phyloP scores from a whole-genome alignment of 805 yeast species.

The Spathaspora sp. region DNA sequence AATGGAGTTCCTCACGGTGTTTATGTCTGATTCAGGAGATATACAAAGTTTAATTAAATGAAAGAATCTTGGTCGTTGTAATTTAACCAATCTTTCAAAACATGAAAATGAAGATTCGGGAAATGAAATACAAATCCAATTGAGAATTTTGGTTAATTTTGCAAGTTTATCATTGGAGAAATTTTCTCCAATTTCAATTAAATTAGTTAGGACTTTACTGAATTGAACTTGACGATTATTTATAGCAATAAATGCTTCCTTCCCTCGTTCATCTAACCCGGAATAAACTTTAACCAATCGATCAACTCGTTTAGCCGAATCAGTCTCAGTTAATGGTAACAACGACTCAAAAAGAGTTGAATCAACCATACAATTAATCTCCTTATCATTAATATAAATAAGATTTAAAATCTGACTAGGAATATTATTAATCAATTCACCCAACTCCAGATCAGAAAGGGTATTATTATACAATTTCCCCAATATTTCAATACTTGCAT shows the following conservation, averaged over 20 bases:
- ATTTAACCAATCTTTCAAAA: constrained; percentile 47
- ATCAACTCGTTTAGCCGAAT: constrained; percentile 44
- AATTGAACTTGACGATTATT: constrained; percentile 64
- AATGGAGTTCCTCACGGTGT: constrained; percentile 55
- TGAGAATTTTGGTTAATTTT: constrained; percentile 52
- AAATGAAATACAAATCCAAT: constrained; percentile 57
- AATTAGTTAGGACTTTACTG: constrained; percentile 47
- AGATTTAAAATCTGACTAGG: constrained; percentile 66
- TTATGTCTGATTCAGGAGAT: constrained; percentile 56
- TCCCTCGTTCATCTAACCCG: constrained; percentile 53
- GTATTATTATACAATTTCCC: constrained; percentile 55
- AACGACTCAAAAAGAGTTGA: constrained; percentile 53
- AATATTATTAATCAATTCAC: constrained; percentile 40
- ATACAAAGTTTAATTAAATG: constrained; percentile 54
- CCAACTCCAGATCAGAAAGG: constrained; percentile 17
- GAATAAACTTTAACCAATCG: constrained; percentile 50
- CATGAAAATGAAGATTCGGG: constrained; percentile 55
- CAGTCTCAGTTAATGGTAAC: constrained; percentile 48
- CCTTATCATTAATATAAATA: constrained; percentile 68
- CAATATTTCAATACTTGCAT: constrained; percentile 49
- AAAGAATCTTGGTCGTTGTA: constrained; percentile 58
- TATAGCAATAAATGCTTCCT: constrained; percentile 64
- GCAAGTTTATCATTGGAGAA: constrained; percentile 15
- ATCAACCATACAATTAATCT: constrained; percentile 67
- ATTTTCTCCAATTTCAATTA: constrained; percentile 46